phyloP scores from a whole-genome alignment of 1,284 basidiomycete species.

The Paramarasmius palmivorus region DNA sequence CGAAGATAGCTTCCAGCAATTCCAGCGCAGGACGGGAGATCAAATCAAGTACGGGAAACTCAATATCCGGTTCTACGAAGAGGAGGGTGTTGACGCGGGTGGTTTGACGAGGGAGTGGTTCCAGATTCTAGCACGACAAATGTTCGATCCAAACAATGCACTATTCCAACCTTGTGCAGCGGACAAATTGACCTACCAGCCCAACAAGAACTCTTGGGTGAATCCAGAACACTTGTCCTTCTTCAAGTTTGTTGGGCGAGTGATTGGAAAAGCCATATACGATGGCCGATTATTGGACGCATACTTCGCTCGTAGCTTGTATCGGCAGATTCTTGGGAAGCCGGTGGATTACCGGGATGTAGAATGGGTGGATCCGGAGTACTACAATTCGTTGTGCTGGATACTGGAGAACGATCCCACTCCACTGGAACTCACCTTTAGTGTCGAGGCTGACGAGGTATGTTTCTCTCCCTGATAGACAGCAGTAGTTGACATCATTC shows the following conservation, averaged over 20 bases:
- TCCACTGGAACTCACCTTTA: slow-evolving; percentile 83
- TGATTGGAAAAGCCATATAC: slow-evolving; percentile 96
- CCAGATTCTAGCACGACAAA: slow-evolving; percentile 95
- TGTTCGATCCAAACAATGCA: slow-evolving; percentile 99
- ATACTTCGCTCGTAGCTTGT: slow-evolving; percentile 95
- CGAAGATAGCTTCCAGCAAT: slow-evolving; percentile 93
- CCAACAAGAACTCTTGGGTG: slow-evolving; percentile 92
- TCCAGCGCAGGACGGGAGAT: slow-evolving; percentile 89
- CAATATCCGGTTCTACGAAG: slow-evolving; percentile 94
- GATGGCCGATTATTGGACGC: slow-evolving; percentile 96
- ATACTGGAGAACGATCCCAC: slow-evolving; percentile 91
- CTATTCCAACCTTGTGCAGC: slow-evolving; percentile 97
- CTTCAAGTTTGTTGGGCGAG: slow-evolving; percentile 98
- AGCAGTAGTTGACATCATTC: slow-evolving; percentile 9
- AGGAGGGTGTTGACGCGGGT: slow-evolving; percentile 98
- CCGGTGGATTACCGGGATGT: slow-evolving; percentile 92
- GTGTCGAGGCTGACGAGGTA: slow-evolving; percentile 90
- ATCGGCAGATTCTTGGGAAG: slow-evolving; percentile 90
- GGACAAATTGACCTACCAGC: slow-evolving; percentile 93
- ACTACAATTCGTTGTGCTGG: slow-evolving; percentile 92
- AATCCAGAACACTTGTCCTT: slow-evolving; percentile 96
- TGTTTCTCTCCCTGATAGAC: slow-evolving; percentile 22
- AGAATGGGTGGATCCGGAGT: slow-evolving; percentile 96
- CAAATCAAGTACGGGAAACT: slow-evolving; percentile 99
- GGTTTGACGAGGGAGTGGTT: slow-evolving; percentile 99